A percentile compares a stretch with the other conserved stretches of the same genome.
Conservation (phyloP, 2,329 filamentous ascomycete genomes). For the Pleochaeta shiraiana region DNA sequence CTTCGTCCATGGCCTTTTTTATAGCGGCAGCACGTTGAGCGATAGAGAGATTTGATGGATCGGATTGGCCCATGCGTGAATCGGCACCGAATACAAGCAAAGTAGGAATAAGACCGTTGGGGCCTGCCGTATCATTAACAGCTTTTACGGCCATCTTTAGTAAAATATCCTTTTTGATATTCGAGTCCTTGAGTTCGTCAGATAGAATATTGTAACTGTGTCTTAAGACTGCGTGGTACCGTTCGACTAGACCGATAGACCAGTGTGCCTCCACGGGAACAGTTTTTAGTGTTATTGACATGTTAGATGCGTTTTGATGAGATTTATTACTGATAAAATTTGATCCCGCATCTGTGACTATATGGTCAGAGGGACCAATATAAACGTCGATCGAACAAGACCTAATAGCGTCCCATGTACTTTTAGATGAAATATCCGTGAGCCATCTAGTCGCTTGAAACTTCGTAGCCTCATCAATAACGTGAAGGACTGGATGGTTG, state of each 20-base stretch:
- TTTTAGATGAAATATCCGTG: background rate
- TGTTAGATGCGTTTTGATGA: background rate
- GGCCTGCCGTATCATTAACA: background rate
- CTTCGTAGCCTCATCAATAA: background rate
- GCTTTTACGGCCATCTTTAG: background rate
- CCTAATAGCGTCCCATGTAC: background rate
- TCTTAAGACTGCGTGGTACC: background rate
- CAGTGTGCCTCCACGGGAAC: no score
- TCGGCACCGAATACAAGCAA: background rate
- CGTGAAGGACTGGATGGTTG: background rate
- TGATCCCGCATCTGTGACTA: background rate
- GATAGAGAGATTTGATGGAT: background rate
- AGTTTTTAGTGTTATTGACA: background rate
- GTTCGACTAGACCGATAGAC: background rate
- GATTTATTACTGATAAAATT: background rate
- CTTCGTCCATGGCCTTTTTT: slow-evolving; percentile 6
- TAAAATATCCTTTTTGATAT: background rate
- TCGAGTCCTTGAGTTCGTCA: background rate
- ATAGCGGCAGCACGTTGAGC: background rate
- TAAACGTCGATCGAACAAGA: background rate
- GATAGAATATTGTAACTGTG: background rate
- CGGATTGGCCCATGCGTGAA: background rate
- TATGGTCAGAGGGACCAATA: background rate
- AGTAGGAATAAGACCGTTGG: background rate
- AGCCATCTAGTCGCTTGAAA: background rate